Percentiles rank a stretch among this genome's conserved stretches.
Evolutionary conservation across 495 filamentous ascomycete genomes (phyloP).

Genomic region (Penicillium cinerascens): DNA sequence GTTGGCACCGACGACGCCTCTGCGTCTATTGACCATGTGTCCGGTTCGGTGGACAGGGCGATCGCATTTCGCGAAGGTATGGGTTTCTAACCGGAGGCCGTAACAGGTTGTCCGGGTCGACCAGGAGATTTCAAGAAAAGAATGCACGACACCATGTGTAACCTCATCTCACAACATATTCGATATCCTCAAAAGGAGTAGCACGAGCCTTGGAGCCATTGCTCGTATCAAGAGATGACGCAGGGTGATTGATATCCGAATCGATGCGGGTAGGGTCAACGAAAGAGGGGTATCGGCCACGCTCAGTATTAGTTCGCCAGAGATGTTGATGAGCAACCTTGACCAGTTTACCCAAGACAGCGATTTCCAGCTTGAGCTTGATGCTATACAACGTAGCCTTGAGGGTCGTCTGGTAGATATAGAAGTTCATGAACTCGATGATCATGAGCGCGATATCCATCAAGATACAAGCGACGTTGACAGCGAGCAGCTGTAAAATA

Average conservation of each 20-base stretch:
- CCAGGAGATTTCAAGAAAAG: not conserved
- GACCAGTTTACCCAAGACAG: slow-evolving; percentile 28
- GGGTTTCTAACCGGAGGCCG: not conserved
- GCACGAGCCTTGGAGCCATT: slow-evolving; percentile 14
- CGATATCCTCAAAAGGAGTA: slow-evolving; percentile 16
- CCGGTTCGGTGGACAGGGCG: too few relatives aligned
- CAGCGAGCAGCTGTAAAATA: slow-evolving; percentile 26
- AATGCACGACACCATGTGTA: not conserved
- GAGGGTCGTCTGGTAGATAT: slow-evolving; percentile 30
- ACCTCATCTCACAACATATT: slow-evolving; percentile 1
- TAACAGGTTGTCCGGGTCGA: not conserved
- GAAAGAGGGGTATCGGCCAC: slow-evolving; percentile 23
- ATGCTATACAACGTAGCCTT: slow-evolving; percentile 30
- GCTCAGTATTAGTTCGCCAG: slow-evolving; percentile 13
- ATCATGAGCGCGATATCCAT: slow-evolving; percentile 32
- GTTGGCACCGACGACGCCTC: not conserved
- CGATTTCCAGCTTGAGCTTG: slow-evolving; percentile 30
- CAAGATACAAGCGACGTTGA: slow-evolving; percentile 29
- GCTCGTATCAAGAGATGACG: slow-evolving; percentile 13
- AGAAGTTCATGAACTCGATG: slow-evolving; percentile 31
- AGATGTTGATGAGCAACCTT: slow-evolving; percentile 29
- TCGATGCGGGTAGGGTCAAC: slow-evolving; percentile 20
- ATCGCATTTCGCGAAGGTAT: not conserved
- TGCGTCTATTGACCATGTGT: not conserved
- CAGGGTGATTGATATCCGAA: slow-evolving; percentile 18